Evolutionary conservation across 2,329 filamentous ascomycete genomes (phyloP), one percentile per base, ranked within the genome.

Genomic region (Fusarium sp.): DNA sequence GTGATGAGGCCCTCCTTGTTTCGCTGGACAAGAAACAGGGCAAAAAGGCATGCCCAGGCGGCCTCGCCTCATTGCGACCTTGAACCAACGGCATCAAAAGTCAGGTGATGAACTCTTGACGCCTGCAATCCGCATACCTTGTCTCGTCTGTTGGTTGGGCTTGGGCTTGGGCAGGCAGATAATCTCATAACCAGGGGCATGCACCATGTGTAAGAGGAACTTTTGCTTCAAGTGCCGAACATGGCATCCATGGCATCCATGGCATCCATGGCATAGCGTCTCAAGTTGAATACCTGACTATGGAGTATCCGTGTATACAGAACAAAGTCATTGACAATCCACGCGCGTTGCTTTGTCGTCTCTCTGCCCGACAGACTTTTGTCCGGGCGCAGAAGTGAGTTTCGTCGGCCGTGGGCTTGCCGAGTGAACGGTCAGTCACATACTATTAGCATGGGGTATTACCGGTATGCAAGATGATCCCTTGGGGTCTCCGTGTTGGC

Each of bases 51-150:
- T 25, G 23, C 8, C 23, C 23, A 25, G 8, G 23, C 23, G 23
- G 23, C 23, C 23, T 25, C 4, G 23, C 46, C 35, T 31, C 32
- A 31, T 47, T 51, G 42, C 35, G 25, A 48, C 37, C 36, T 32
- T n/a, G 47, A 52, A 52, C 52, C 44, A 51, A 58, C 53, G 8
- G 4, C 23, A 25, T 25, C 23, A 57, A 57, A 57, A 49, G 66
- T 69, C 66, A 69, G 66, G 66, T 69, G 66, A 69, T 69, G 56
- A 51, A 32, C 31, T 48, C 51, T 59, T 54, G 61, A 69, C 66
- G 66, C 66, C 52, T 60, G 66, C 57, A 64, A 69, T 64, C 52
- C 35, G 60, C 48, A 47, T 53, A 55, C 53, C 45, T 61, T 61
- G 57, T 25, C 37, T 33, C 42, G 29, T 57, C 41, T 41, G 42